phyloP scores from a whole-genome alignment of 306 rosid genomes.

The Dryas octopetala region DNA sequence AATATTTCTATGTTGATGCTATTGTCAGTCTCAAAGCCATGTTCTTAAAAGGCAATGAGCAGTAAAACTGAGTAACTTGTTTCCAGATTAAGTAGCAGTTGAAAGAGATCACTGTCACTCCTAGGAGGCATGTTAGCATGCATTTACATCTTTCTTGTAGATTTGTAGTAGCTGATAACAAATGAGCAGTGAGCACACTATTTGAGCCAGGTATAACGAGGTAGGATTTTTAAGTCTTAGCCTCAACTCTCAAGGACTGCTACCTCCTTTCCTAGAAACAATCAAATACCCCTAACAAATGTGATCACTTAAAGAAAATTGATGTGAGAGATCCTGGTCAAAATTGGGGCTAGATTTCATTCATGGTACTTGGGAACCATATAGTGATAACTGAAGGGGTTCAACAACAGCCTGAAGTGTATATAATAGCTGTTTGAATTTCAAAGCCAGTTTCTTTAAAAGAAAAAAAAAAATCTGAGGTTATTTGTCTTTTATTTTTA shows the following conservation, averaged over 20 bases:
- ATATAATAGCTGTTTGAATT: not conserved
- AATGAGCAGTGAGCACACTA: not conserved
- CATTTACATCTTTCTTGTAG: not conserved
- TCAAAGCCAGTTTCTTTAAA: not conserved
- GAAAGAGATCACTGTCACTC: not conserved
- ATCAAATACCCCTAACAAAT: not conserved
- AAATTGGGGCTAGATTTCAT: not conserved
- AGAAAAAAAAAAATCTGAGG: not conserved
- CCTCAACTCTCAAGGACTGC: not conserved
- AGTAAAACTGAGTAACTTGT: not conserved
- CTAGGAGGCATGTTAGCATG: not conserved
- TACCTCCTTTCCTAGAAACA: not conserved
- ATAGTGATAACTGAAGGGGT: not conserved
- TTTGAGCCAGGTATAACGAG: too few relatives aligned
- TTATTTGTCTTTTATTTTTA: not conserved
- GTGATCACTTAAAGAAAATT: not conserved
- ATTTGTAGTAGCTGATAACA: not conserved
- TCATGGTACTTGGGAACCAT: not conserved
- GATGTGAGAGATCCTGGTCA: constrained; percentile 5
- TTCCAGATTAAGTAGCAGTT: not conserved
- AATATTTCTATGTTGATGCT: not conserved
- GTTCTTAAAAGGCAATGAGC: not conserved
- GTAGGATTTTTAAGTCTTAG: not conserved
- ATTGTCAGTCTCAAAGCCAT: not conserved
- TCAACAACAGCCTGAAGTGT: not conserved